Conservation (phyloP, 352 stramenopile genomes). For the Phytophthora idaei region DNA sequence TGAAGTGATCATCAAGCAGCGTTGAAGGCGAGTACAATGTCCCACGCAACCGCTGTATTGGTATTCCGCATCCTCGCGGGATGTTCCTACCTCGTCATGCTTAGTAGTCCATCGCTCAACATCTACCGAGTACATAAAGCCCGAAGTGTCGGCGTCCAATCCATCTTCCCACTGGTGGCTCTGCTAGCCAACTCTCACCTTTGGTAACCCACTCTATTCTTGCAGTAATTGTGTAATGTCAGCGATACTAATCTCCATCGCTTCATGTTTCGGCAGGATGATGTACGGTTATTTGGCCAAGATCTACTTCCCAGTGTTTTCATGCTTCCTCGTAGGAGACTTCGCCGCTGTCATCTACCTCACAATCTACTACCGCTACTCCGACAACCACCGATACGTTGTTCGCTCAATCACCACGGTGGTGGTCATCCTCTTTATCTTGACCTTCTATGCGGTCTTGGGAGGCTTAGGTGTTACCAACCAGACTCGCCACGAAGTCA, state of each 20-base stretch:
- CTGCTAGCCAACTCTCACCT: conserved; percentile 44
- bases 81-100: conserved; percentile 35
- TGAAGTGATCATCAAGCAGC: conserved; percentile 1
- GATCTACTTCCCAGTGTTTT: conserved; percentile 47
- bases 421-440: conserved; percentile 28
- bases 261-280: conserved; percentile 28
- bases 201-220: conserved; percentile 23
- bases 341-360: conserved; percentile 37
- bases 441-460: conserved; percentile 47
- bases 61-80: conserved; percentile 35
- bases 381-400: conserved; percentile 30
- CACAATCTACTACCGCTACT: conserved; percentile 40
- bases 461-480: conserved; percentile 35
- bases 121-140: conserved; percentile 38
- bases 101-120: conserved; percentile 35
- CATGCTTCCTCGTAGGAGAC: neutral
- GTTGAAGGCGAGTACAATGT: conserved; percentile 17
- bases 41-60: conserved; percentile 25
- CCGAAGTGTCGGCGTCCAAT: conserved; percentile 35
- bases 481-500: conserved; percentile 40
- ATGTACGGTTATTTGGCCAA: conserved; percentile 45
- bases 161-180: conserved; percentile 41
- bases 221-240: neutral
- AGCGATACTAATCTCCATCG: neutral
- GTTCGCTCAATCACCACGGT: conserved; percentile 4